Base-by-base conservation (phyloP, 331 rosid species). In the Quercus lobata region DNA sequence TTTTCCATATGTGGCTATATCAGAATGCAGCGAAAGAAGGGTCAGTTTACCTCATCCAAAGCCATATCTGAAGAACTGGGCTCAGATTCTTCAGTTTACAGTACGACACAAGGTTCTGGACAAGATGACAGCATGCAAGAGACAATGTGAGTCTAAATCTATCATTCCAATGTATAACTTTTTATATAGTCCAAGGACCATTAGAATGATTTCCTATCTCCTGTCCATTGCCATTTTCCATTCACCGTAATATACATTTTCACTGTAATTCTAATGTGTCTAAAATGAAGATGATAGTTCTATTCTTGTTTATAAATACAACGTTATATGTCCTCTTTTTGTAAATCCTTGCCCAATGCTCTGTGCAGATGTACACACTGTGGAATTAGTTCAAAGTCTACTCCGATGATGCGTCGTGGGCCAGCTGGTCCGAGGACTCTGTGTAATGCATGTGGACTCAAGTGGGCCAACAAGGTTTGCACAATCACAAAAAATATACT, bases 371-470 rank as follows among this genome's bases (percentile, higher is more conserved):
- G 91, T 58, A 76, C 84, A n/a, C 87, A 88, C 76, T 88, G 91
- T 71, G 91, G 91, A 74, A 83, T 73, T 57, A 81, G 89, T 76
- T 88, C 91, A 73, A 85, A 81, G 76, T 85, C 84, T 54, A 88
- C 91, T 46, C 91, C 91, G 2, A 88, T 88, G 91, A 88, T 88
- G 91, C 89, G 91, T 2, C 86, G 91, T 41, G 91, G 91, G 65
- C 91, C 91, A 60, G 77, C 78, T 68, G 91, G 91, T 57, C 89
- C 91, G 4, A 85, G 87, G 83, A 85, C 89, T 27, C 60, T 88
- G 44, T 88, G 91, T 74, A 88, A 88, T 62, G 91, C 91, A 34
- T 88, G 91, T 30, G 91, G 91, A 76, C 86, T 88, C 49, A 85
- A 85, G 74, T 88, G 91, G 91, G 91, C 91, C n/a, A 88, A 88